phyloP scores from a whole-genome alignment of 2,329 filamentous ascomycete species.

The Ramularia endophylla region DNA sequence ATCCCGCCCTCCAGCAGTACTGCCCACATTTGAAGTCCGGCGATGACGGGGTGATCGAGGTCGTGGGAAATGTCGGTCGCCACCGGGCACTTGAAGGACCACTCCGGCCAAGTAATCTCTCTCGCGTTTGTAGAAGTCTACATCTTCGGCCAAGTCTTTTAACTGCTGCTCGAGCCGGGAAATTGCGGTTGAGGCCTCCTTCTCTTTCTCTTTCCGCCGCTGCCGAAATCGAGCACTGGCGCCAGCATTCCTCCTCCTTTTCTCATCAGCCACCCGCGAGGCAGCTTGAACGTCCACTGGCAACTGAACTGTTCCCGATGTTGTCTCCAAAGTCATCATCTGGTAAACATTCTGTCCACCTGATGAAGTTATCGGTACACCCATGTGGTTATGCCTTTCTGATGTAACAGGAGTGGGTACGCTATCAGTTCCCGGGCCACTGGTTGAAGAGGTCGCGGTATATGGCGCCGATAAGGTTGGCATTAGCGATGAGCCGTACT shows the following conservation, averaged over 20 bases:
- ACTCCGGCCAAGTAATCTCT: conserved; percentile 66
- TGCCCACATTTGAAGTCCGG: conserved; percentile 16
- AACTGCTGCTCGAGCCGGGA: conserved; percentile 63
- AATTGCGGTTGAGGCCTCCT: conserved; percentile 63
- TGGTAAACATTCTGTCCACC: conserved; percentile 43
- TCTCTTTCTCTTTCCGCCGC: conserved; percentile 76
- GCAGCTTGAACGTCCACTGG: conserved; percentile 75
- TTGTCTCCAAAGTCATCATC: conserved; percentile 49
- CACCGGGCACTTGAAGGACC: conserved; percentile 53
- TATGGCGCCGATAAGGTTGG: conserved; percentile 18
- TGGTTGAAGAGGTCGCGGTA: conserved; percentile 8
- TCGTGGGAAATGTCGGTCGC: conserved; percentile 41
- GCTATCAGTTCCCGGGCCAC: conserved; percentile 3
- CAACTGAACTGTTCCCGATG: conserved; percentile 51
- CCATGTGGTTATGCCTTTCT: conserved; percentile 30
- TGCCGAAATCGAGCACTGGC: conserved; percentile 77
- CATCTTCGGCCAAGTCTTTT: conserved; percentile 61
- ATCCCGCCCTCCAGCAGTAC: conserved; percentile 7
- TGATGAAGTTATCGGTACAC: conserved; percentile 42
- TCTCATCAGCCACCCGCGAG: conserved; percentile 77
- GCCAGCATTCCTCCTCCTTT: conserved; percentile 76
- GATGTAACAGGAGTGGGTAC: conserved; percentile 4
- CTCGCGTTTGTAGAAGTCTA: conserved; percentile 68
- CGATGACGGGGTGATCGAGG: conserved; percentile 38
- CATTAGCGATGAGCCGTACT: conserved; percentile 18